Evolutionary conservation across 495 filamentous ascomycete genomes (phyloP).

Genomic region (Trichoderma virens): DNA sequence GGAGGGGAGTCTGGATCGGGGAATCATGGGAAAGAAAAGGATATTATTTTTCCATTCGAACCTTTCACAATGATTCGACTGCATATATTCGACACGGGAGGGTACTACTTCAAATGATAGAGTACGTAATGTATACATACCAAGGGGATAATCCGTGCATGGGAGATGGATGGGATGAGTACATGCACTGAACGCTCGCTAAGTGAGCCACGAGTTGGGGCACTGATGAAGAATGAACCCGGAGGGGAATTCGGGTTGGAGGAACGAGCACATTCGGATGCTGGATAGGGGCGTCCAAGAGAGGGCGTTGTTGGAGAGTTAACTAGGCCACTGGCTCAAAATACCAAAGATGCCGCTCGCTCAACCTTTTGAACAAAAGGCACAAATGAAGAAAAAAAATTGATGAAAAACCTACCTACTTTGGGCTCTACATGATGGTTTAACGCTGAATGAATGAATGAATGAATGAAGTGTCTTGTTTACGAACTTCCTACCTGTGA

Average conservation of each 20-base stretch:
- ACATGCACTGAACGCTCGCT: constrained; percentile 9
- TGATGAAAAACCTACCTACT: not conserved
- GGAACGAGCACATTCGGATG: not conserved
- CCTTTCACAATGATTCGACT: constrained; percentile 3
- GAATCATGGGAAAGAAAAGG: constrained; percentile 3
- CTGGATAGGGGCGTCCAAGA: not conserved
- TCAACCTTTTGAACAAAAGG: not conserved
- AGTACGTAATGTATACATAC: constrained; percentile 10
- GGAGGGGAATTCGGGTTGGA: no score
- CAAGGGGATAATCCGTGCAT: constrained; percentile 4
- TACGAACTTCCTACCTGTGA: not conserved
- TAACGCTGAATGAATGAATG: not conserved
- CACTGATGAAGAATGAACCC: not conserved
- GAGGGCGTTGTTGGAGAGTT: constrained; percentile 2
- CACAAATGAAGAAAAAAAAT: constrained; percentile 1
- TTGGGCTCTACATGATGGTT: not conserved
- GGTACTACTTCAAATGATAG: not conserved
- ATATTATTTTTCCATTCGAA: constrained; percentile 1
- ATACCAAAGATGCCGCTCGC: constrained; percentile 9
- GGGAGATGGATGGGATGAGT: not conserved
- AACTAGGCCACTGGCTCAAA: not conserved
- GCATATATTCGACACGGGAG: not conserved
- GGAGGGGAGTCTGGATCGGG: constrained; percentile 5
- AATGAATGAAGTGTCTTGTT: not conserved
- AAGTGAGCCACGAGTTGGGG: constrained; percentile 3